Evolutionary conservation across 1,139 yeast genomes (phyloP), one percentile per base, ranked within the genome.

Genomic region (Scheffersomyces parashehatae): DNA sequence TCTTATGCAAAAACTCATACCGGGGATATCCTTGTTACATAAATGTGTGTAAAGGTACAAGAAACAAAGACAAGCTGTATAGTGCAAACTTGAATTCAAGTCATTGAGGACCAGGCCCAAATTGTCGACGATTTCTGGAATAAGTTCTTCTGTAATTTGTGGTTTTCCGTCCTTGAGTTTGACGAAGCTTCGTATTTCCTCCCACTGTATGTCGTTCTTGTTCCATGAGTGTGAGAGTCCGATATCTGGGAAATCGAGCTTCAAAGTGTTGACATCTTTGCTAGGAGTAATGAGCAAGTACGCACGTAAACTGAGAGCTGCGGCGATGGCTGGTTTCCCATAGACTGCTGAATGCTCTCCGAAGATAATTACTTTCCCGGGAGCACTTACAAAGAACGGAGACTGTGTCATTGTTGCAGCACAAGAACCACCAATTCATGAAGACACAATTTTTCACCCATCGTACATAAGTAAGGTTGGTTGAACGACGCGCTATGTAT

Each of bases 341-440:
- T 88, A 88, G 2, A 93, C 99, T 2, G 95, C 98, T 2, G 98
- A 88, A 60, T 93, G 99, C 60, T 93, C 99, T 20, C 99, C 99
- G 60, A 90, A 95, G 37, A 95, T 77, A 54, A 93, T 95, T 35
- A 90, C 96, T 61, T 95, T 93, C 6, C 98, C 99, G 0, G 99
- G 99, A 1, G 99, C 95, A 48, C 97, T 88, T 2, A 89, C 88
- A 44, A 82, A 68, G 62, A 90, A 88, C 3, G 91, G 62, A 6
- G 35, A 6, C 26, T 20, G 26, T 6, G 26, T 20, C 26, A 20
- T 20, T 20, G 7, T 20, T 20, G 26, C 26, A 5, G 26, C 4
- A 5, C 3, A 20, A 20, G 26, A 20, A 20, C 26, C 3, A 20
- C 26, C 26, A 6, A 20, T 20, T 20, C 20, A 20, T 20, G 26